A percentile compares a stretch with the other conserved stretches of the same genome.
Conservation (phyloP, 1,284 basidiomycete genomes). For the Microbotryomycetes sp. region DNA sequence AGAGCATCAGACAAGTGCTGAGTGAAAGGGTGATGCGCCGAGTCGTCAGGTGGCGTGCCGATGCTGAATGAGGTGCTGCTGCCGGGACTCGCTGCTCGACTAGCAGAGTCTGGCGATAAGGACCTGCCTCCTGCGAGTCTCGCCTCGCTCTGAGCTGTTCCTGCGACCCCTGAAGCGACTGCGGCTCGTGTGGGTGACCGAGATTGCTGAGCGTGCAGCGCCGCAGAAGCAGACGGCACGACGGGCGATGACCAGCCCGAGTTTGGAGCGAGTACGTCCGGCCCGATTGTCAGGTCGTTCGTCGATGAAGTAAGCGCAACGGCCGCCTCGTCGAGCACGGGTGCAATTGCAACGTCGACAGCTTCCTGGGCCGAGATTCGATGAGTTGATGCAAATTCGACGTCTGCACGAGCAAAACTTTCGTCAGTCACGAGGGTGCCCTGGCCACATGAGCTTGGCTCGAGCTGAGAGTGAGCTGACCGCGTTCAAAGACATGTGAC, state of each 20-base stretch:
- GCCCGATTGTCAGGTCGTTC: slow-evolving; percentile 16
- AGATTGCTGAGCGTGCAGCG: not conserved
- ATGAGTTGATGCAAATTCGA: slow-evolving; percentile 30
- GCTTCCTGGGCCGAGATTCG: slow-evolving; percentile 30
- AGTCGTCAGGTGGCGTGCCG: slow-evolving; percentile 16
- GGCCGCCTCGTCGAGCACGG: slow-evolving; percentile 27
- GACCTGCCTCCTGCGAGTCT: slow-evolving; percentile 4
- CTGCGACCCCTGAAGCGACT: not conserved
- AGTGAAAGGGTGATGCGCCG: slow-evolving; percentile 12
- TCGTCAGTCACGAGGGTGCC: not conserved
- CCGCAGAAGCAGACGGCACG: not conserved
- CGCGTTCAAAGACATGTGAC: slow-evolving; percentile 32
- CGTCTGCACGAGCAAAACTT: slow-evolving; percentile 11
- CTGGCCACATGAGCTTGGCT: not conserved
- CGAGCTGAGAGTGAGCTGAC: not conserved
- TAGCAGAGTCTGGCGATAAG: slow-evolving; percentile 25
- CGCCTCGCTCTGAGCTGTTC: slow-evolving; percentile 13
- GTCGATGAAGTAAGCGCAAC: slow-evolving; percentile 15
- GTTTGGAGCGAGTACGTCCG: slow-evolving; percentile 18
- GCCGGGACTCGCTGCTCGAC: slow-evolving; percentile 7
- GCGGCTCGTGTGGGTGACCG: not conserved
- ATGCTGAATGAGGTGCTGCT: slow-evolving; percentile 17
- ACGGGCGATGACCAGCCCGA: slow-evolving; percentile 25
- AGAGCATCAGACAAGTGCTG: slow-evolving; percentile 24
- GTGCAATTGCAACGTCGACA: slow-evolving; percentile 31